phyloP scores from a whole-genome alignment of 2,329 filamentous ascomycete genomes.

The Didymella segeticola region DNA sequence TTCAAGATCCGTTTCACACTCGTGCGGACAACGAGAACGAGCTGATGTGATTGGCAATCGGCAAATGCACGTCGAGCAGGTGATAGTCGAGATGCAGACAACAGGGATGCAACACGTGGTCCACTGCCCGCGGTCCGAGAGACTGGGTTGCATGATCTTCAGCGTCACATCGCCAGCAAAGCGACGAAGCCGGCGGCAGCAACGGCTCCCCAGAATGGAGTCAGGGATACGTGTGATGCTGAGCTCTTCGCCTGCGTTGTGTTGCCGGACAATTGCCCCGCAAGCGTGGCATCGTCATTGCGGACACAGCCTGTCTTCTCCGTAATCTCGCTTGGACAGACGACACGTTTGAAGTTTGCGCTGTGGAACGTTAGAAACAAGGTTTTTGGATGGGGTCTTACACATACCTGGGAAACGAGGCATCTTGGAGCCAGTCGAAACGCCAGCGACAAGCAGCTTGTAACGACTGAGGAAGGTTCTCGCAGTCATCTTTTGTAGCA shows the following conservation, averaged over 20 bases:
- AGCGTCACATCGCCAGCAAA: slow-evolving; percentile 33
- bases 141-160: slow-evolving; percentile 29
- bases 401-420: slow-evolving; percentile 42
- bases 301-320: slow-evolving; percentile 43
- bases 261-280: slow-evolving; percentile 14
- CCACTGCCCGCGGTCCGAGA: slow-evolving; percentile 29
- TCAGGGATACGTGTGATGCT: neutral
- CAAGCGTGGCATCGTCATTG: slow-evolving; percentile 39
- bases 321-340: slow-evolving; percentile 45
- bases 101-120: slow-evolving; percentile 28
- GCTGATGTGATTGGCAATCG: neutral
- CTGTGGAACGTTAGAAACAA: slow-evolving; percentile 37
- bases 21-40: neutral
- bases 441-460: slow-evolving; percentile 41
- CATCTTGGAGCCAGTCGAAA: slow-evolving; percentile 47
- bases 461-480: slow-evolving; percentile 41
- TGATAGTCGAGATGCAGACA: slow-evolving; percentile 21
- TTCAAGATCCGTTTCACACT: neutral
- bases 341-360: slow-evolving; percentile 46
- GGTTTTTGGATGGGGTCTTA: neutral
- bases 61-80: slow-evolving; percentile 40
- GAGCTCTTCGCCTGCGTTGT: neutral
- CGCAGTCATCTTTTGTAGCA: slow-evolving; percentile 38
- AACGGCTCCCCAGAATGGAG: neutral
- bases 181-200: slow-evolving; percentile 12